These are phyloP conservation scores for Ophiostoma pallidulum DNA, from an alignment of 2,329 filamentous ascomycete genomes.

Conservation along the genomic window DNA sequence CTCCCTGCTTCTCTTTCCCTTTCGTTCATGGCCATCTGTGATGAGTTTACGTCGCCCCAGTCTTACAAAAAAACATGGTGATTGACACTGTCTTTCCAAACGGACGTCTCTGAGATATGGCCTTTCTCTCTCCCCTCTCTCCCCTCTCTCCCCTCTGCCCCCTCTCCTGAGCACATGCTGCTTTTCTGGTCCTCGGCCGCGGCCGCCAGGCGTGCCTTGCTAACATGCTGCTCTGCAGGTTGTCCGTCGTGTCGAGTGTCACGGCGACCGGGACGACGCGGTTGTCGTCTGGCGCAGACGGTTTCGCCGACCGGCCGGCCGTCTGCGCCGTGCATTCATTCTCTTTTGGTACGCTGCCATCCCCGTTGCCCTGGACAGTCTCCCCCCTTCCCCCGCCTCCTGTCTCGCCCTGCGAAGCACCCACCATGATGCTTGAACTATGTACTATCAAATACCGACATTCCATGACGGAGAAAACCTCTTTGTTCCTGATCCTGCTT, in stretches of 20 bases:
- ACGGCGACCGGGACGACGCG: too few species aligned
- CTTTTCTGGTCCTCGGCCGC: too few species aligned
- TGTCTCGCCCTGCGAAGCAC: not conserved
- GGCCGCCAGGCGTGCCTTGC: too few species aligned
- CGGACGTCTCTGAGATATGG: slow-evolving; percentile 33
- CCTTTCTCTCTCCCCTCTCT: not conserved
- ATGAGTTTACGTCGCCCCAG: slow-evolving; percentile 53
- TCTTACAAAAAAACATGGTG: slow-evolving; percentile 46
- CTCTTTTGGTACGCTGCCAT: slow-evolving; percentile 4
- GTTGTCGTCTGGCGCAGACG: too few species aligned
- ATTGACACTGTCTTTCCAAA: slow-evolving; percentile 45
- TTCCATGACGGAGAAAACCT: slow-evolving; percentile 22
- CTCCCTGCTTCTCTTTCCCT: not conserved
- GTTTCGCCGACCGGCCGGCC: too few species aligned
- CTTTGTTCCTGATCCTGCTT: slow-evolving; percentile 15
- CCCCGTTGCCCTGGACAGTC: too few species aligned
- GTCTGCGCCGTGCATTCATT: too few species aligned
- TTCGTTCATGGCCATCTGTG: slow-evolving; percentile 25
- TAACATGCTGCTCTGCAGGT: too few species aligned
- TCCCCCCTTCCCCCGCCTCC: not conserved
- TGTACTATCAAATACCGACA: slow-evolving; percentile 37
- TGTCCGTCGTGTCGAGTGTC: too few species aligned
- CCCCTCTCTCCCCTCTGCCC: too few species aligned
- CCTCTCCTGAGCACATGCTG: too few species aligned
- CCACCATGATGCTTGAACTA: slow-evolving; percentile 32